Percentiles rank a stretch among this genome's conserved stretches.
phyloP scores from a whole-genome alignment of 1,284 basidiomycete genomes.

The Cutaneotrichosporon cutaneum region DNA sequence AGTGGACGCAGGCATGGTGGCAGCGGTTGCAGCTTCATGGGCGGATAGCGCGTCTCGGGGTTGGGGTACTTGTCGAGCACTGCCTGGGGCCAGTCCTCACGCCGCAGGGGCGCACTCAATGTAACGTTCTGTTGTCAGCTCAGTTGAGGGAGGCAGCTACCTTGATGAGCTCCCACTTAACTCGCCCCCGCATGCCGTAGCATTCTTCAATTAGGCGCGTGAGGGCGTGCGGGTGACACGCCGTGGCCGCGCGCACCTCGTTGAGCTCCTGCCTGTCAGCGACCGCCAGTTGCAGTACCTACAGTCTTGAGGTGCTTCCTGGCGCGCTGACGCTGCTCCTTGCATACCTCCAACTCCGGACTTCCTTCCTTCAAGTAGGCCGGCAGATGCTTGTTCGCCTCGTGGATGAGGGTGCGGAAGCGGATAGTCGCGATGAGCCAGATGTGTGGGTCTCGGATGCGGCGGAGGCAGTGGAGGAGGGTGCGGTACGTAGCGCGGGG shows the following conservation, averaged over 20 bases:
- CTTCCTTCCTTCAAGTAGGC: not conserved
- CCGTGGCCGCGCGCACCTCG: conserved; percentile 38
- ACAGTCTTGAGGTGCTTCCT: conserved; percentile 3
- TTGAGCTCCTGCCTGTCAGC: conserved; percentile 28
- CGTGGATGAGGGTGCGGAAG: conserved; percentile 16
- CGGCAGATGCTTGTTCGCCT: not conserved
- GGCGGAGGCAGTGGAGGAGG: conserved; percentile 35
- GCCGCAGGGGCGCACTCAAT: not conserved
- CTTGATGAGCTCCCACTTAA: conserved; percentile 25
- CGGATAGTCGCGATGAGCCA: conserved; percentile 35
- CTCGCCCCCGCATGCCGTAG: conserved; percentile 9
- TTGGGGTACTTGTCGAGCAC: not conserved
- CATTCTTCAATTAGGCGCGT: conserved; percentile 23
- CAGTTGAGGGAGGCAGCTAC: conserved; percentile 20
- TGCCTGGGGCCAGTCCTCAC: conserved; percentile 7
- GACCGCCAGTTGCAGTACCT: not conserved
- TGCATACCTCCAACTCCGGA: not conserved
- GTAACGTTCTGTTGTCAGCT: conserved; percentile 22
- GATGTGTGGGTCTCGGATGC: conserved; percentile 44
- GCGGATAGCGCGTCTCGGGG: conserved; percentile 12
- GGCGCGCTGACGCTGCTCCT: not conserved
- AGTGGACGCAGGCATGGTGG: conserved; percentile 12
- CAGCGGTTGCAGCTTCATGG: conserved; percentile 12
- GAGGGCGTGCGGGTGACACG: conserved; percentile 44
- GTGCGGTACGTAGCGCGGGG: conserved; percentile 34